A percentile compares a stretch with the other conserved stretches of the same genome.
These are phyloP conservation scores for Penicillium antarcticum DNA, from an alignment of 495 filamentous ascomycete species.

Conservation along the genomic window DNA sequence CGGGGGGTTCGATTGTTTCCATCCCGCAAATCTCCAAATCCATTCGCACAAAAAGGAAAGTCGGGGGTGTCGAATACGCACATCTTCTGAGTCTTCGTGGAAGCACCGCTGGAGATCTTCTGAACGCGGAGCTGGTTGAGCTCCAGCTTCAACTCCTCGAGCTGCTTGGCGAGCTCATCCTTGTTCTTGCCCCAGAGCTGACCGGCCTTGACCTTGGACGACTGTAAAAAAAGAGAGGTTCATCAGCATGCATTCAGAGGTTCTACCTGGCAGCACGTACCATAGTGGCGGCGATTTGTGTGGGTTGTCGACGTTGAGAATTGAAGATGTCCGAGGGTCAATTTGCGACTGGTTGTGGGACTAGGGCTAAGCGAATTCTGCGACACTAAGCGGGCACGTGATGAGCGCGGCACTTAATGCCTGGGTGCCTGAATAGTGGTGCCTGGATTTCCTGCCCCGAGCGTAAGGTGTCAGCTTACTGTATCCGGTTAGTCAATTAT, in stretches of 20 bases:
- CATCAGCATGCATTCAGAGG: slow-evolving; percentile 18
- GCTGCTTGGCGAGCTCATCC: slow-evolving; percentile 91
- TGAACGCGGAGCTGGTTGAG: slow-evolving; percentile 89
- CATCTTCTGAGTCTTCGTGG: slow-evolving; percentile 96
- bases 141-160: slow-evolving; percentile 91
- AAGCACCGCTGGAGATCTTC: slow-evolving; percentile 91
- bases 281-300: slow-evolving; percentile 48
- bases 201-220: slow-evolving; percentile 90
- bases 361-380: slow-evolving; percentile 48
- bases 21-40: slow-evolving; percentile 19
- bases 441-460: neutral
- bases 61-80: slow-evolving; percentile 50
- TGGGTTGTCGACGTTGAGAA: slow-evolving; percentile 49
- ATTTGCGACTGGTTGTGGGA: slow-evolving; percentile 51
- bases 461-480: slow-evolving; percentile 1
- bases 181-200: slow-evolving; percentile 99
- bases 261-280: slow-evolving; percentile 31
- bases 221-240: slow-evolving; percentile 46
- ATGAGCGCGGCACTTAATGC: slow-evolving; percentile 10
- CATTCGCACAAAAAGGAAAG: slow-evolving; percentile 9
- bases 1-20: slow-evolving; percentile 13
- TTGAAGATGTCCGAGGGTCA: slow-evolving; percentile 47
- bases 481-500: slow-evolving; percentile 8
- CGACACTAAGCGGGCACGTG: slow-evolving; percentile 41
- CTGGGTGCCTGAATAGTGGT: neutral